Evolutionary conservation across 805 yeast species (phyloP), one percentile per base, ranked within the genome.

Genomic region (Danielia reshetovae): DNA sequence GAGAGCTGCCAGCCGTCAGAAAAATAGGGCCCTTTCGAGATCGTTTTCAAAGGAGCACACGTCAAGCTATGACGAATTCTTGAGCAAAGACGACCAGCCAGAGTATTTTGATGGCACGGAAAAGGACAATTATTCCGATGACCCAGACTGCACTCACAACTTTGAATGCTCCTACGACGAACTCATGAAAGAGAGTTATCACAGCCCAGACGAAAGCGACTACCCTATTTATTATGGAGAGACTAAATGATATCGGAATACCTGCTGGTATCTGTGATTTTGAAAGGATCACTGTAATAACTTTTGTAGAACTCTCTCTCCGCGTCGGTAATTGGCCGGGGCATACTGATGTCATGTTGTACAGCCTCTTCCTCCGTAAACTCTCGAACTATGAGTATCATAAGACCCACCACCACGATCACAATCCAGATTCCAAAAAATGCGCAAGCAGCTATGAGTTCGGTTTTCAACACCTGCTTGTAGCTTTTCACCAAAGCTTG

Each of bases 111-210:
- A 62, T 38, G 64, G 65, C 1, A 29, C 45, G 3, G 52, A 50
- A 23, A 51, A 46, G 11, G 60, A 50, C 24, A 35, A 54, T 12
- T 49, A 58, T 37, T 55, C 62, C 1, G 64, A 62, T 37, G 65
- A 59, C 42, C 61, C 60, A 5, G 65, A 58, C 30, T 50, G 59
- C 36, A 49, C 43, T 9, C 43, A 52, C 23, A 60, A 61, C 35
- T 60, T 60, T 33, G 65, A 62, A n/a, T 40, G 49, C 18, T 52
- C 63, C 4, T 63, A 62, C 38, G 69, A 62, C 35, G 68, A 62
- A 40, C 54, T 59, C 36, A 39, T 57, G 22, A 49, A 42, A 18
- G 26, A 32, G 11, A 13, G 18, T 8, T 19, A 19, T 9, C 7
- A 15, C 10, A 7, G 11, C 13, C 33, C 33, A 2, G 33, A 30